Evolutionary conservation across 805 yeast genomes (phyloP), one percentile per base, ranked within the genome.

Genomic region (Clavispora carvajalis): DNA sequence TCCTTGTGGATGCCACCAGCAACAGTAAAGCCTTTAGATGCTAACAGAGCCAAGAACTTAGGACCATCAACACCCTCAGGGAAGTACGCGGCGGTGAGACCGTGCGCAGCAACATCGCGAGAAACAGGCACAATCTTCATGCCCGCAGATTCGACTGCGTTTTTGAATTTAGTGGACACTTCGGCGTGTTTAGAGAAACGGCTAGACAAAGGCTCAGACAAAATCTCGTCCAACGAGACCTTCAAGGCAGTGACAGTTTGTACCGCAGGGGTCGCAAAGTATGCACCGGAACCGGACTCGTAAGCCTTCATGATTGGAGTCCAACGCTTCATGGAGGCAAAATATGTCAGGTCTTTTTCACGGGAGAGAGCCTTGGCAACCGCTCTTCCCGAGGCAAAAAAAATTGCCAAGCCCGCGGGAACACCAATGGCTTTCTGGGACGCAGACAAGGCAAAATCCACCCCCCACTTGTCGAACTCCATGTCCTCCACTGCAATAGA

Each of bases 221-320:
- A 65, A 48, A 89, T 80, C 59, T 85, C 89, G 41, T 74, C 76
- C 49, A 90, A 73, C 4, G 96, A 80, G 4, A 76, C 84, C 59
- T 79, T 79, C 54, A 88, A 74, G 12, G 96, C 90, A 56, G 85
- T 85, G 45, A 91, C 70, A 46, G 85, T 74, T 67, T 88, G 96
- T 34, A 86, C 83, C 0, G 97, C 85, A n/a, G 96, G 97, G 7
- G 97, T 91, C n/a, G 96, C 96, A 59, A 88, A 91, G 70, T 90
- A 93, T 7, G 90, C 85, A 13, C 76, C 79, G 48, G 74, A 71
- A 36, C 90, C 90, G 36, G 76, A 61, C 70, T 90, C 97, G 67
- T 87, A 88, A 33, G 88, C 85, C 58, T 76, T 67, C 89, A 90
- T 80, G 58, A 90, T 76, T 30, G 97, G 96, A 36, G 80, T 63